Conservation (phyloP, 225 moss, liverwort and hornwort species). For the Anthoceros angustus region DNA sequence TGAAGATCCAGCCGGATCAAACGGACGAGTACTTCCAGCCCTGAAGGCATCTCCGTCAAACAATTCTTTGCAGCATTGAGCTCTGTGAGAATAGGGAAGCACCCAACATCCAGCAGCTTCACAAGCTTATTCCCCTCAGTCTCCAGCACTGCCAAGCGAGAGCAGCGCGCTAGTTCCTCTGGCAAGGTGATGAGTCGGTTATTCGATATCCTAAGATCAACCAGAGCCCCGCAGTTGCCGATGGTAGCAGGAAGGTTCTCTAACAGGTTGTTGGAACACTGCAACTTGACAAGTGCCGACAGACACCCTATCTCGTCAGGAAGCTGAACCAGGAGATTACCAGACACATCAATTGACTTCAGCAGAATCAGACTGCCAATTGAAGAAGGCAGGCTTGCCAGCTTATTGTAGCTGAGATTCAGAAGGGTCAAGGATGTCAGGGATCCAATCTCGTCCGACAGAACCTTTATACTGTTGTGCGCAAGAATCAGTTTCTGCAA, state of each 20-base stretch:
- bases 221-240: conserved; percentile 54
- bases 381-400: conserved; percentile 54
- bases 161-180: conserved; percentile 23
- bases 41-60: conserved; percentile 53
- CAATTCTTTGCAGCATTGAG: conserved; percentile 63
- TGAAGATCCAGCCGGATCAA: conserved; percentile 78
- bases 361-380: conserved; percentile 53
- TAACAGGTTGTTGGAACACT: conserved; percentile 55
- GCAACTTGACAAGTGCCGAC: conserved; percentile 32
- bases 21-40: conserved; percentile 51
- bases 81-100: conserved; percentile 51
- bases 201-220: conserved; percentile 56
- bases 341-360: conserved; percentile 70
- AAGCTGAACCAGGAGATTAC: conserved; percentile 58
- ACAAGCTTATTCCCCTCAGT: conserved; percentile 65
- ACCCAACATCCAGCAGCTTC: conserved; percentile 55
- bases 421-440: conserved; percentile 62
- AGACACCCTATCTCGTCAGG: conserved; percentile 50
- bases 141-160: conserved; percentile 29
- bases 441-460: conserved; percentile 62
- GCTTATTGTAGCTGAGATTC: conserved; percentile 75
- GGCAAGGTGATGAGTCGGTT: conserved; percentile 21
- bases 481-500: conserved; percentile 76
- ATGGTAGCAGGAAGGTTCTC: conserved; percentile 45
- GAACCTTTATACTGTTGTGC: conserved; percentile 58